Base-by-base conservation (phyloP, 108 stramenopile species). In the Conticribra guillardii region DNA sequence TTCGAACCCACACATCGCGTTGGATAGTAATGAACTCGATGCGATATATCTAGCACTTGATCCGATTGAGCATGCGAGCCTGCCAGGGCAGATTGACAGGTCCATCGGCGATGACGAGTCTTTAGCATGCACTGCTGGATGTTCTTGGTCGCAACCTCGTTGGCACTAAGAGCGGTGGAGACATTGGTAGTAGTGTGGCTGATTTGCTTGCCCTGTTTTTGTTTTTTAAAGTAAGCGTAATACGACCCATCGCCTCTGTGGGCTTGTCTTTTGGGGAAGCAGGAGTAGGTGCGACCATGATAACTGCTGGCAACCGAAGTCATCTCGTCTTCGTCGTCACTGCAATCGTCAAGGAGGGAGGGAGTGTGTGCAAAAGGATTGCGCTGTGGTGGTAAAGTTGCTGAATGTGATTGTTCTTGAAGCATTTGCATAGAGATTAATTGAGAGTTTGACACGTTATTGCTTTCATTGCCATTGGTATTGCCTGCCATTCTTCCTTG, bases 301-400 rank as follows among this genome's bases (percentile, higher is more conserved):
- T 55, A 64, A 18, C 64, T 66, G 22, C 64, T 60, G 4, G 46
- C 50, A 52, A 64, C 70, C 16, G 78, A 71, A 4, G 70, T 54
- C 18, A 41, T 60, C 31, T 73, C 72, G 17, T 71, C 70, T 67
- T 79, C 78, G 29, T 79, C 78, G 45, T 79, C 78, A 52, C 78
- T 79, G 32, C 78, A 79, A 67, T 79, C 78, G 29, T 79, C 78
- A 22, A 79, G 70, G 18, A 79, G 70, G 14, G 78, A 79, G 55
- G 71, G 78, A 17, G 70, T 71, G 16, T 71, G 77, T 2, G 58
- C 19, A 33, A 64, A 69, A 27, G 34, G 62, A 9, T 48, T 60
- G 27, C 54, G 77, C 15, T 69, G 61, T 22, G 56, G 50, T 24
- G 65, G 5, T 47, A 55, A 14, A 37, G 64, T 31, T 24, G 19